phyloP scores from a whole-genome alignment of 768 basidiomycete species.

The Leccinellum rugosiceps region DNA sequence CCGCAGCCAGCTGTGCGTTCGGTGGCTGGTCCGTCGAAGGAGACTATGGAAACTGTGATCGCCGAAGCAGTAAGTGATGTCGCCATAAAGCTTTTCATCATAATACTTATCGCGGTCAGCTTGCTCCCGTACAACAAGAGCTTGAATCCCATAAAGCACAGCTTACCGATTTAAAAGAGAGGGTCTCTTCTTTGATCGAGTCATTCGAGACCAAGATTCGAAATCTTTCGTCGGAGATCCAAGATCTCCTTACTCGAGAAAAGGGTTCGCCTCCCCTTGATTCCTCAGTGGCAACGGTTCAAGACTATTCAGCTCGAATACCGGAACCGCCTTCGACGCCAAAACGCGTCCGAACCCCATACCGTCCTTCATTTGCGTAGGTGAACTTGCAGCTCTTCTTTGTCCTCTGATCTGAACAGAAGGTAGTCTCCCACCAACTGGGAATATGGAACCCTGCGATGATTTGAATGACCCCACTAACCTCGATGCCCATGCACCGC shows the following conservation, averaged over 20 bases:
- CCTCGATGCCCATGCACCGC: conserved; percentile 11
- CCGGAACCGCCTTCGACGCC: conserved; percentile 33
- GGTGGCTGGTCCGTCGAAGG: conserved; percentile 3
- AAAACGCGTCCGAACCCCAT: conserved; percentile 33
- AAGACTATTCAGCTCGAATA: conserved; percentile 19
- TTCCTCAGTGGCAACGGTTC: conserved; percentile 5
- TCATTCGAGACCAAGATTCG: conserved; percentile 39
- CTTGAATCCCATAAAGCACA: conserved; percentile 46
- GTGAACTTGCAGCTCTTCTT: conserved; percentile 3
- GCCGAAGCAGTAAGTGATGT: conserved; percentile 30
- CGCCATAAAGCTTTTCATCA: background rate
- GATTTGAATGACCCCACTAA: conserved; percentile 20
- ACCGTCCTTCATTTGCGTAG: conserved; percentile 24
- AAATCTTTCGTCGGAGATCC: conserved; percentile 34
- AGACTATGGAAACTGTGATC: conserved; percentile 17
- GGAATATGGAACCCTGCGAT: conserved; percentile 18
- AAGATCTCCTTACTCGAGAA: conserved; percentile 25
- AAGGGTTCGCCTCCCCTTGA: conserved; percentile 10
- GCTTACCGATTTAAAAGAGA: conserved; percentile 34
- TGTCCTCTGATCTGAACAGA: conserved; percentile 11
- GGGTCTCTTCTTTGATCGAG: conserved; percentile 27
- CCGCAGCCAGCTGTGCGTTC: conserved; percentile 3
- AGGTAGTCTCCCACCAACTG: conserved; percentile 19
- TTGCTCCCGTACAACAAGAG: conserved; percentile 52
- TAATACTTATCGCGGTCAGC: conserved; percentile 30